Evolutionary conservation across 345 rosid genomes (phyloP), one percentile per base, ranked within the genome.

Genomic region (Lumnitzera littorea): DNA sequence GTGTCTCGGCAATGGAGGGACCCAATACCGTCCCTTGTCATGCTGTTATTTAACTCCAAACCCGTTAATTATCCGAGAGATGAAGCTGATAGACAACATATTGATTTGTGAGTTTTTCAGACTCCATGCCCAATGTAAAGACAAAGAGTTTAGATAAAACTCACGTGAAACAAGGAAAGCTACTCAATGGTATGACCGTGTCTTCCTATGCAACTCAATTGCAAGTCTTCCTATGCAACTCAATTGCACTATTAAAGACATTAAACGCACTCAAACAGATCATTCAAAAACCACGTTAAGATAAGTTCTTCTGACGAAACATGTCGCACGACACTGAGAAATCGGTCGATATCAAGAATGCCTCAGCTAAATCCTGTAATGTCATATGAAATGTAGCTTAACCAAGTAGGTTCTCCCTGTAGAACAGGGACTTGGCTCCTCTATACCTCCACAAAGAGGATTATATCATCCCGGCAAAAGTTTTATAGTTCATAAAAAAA

Each of bases 31-130:
- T 27, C 31, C 31, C 31, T 27, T 85, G 20, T 85, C 43, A 87
- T 70, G 85, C 80, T 76, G 84, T 63, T 63, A 78, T 82, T 82
- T 85, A 76, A 85, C 84, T 85, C 87, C 84, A 23, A 65, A 53
- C 84, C 64, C 78, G 75, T 79, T 51, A 46, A 46, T 43, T 23
- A 2, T 11, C 11, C 56, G 20, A 41, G 78, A 77, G 80, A 82
- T 46, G 85, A 78, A 85, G 91, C 85, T 85, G 91, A 85, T 80
- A 56, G 88, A 72, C 82, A 82, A 76, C 91, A 76, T 81, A 24
- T 36, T 16, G 54, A 46, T 82, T 2, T 82, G 3, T 60, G 87
- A 82, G 87, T 74, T 80, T 70, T 73, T 78, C 86, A 85, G 88
- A 71, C 84, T 57, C 84, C 29, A 47, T 15, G 50, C 29, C 77